These are phyloP conservation scores for Pneumocystis carinii DNA, from an alignment of 1,139 yeast species.

Conservation along the genomic window DNA sequence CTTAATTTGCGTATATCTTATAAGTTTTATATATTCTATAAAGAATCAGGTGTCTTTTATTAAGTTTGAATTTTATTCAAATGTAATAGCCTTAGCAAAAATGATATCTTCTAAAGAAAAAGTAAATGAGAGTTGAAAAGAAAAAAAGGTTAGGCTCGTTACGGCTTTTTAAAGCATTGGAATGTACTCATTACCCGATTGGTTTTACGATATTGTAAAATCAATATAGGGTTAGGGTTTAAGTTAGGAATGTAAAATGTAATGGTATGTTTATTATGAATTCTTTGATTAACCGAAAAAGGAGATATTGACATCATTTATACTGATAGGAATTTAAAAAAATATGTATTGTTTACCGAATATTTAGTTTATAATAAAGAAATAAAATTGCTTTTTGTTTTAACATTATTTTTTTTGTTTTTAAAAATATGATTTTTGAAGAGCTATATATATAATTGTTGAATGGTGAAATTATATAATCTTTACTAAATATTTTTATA, in stretches of 20 bases:
- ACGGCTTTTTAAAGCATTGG: background rate
- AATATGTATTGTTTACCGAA: background rate
- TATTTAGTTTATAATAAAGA: background rate
- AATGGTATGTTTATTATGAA: background rate
- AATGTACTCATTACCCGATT: background rate
- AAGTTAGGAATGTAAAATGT: background rate
- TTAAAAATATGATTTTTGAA: background rate
- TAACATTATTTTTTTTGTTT: background rate
- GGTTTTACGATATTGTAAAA: background rate
- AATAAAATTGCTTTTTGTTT: background rate
- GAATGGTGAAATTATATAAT: no score
- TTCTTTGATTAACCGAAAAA: background rate
- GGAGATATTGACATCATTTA: background rate
- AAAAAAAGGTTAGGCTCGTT: background rate
- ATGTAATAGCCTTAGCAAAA: background rate
- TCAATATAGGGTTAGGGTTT: background rate
- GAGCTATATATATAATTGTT: background rate
- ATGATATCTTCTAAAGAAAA: background rate
- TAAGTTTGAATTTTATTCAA: background rate
- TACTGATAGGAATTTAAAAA: background rate
- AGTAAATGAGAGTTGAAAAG: background rate
- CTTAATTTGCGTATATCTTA: background rate
- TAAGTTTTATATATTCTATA: background rate
- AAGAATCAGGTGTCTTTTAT: background rate
- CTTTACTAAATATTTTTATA: no score